A percentile compares a stretch with the other conserved stretches of the same genome.
Evolutionary conservation across 495 filamentous ascomycete species (phyloP).

Genomic region (Geoglossum glabrum): DNA sequence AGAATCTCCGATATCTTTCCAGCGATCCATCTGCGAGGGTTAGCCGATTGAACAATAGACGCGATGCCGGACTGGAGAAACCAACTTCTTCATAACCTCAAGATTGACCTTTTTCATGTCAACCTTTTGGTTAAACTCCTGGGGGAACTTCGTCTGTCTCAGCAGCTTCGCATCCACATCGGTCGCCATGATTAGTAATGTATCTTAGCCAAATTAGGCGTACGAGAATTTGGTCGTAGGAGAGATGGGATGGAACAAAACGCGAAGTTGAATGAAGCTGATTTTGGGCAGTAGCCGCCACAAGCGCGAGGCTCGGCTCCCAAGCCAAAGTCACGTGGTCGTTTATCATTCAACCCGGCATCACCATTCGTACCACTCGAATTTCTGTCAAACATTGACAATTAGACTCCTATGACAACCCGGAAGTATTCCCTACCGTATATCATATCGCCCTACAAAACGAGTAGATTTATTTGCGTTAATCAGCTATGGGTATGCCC

Average conservation of each 20-base stretch:
- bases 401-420: no score
- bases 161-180: constrained; percentile 67
- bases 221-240: not conserved
- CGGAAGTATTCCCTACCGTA: no score
- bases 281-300: not conserved
- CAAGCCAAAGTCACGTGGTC: no score
- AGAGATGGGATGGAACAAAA: not conserved
- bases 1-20: constrained; percentile 70
- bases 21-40: constrained; percentile 62
- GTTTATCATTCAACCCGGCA: no score
- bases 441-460: not conserved
- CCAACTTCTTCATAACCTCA: constrained; percentile 91
- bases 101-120: constrained; percentile 94
- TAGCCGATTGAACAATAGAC: constrained; percentile 2
- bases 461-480: not conserved
- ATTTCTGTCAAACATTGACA: no score
- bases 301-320: not conserved
- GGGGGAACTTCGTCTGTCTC: constrained; percentile 78
- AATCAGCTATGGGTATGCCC: not conserved
- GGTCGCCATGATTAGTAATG: constrained; percentile 35
- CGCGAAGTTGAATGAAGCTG: not conserved
- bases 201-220: not conserved
- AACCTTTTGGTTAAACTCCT: constrained; percentile 86
- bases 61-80: constrained; percentile 1
- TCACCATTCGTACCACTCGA: no score